Evolutionary conservation across 169 alveolate species (phyloP).

Genomic region (Plasmodium reichenowi): DNA sequence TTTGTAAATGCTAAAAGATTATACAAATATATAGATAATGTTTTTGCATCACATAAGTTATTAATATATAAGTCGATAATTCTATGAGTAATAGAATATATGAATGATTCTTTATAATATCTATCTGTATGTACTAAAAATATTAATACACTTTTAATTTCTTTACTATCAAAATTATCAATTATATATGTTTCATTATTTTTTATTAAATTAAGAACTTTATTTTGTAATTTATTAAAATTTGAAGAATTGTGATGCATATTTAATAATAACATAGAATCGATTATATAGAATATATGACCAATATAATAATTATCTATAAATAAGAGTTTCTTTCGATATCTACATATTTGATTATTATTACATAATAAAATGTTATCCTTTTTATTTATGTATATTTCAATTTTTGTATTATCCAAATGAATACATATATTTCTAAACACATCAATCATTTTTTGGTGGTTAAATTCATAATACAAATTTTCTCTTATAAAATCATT

Average conservation of each 20-base stretch:
- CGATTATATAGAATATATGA: slow-evolving; percentile 46
- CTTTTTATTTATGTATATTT: not conserved
- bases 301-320: slow-evolving; percentile 66
- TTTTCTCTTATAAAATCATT: slow-evolving; percentile 44
- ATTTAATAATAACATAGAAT: slow-evolving; percentile 42
- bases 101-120: slow-evolving; percentile 55
- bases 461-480: slow-evolving; percentile 26
- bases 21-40: slow-evolving; percentile 23
- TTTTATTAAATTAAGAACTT: slow-evolving; percentile 50
- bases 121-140: slow-evolving; percentile 47
- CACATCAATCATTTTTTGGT: slow-evolving; percentile 10
- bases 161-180: slow-evolving; percentile 63
- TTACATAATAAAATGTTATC: not conserved
- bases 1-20: slow-evolving; percentile 57
- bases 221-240: slow-evolving; percentile 34
- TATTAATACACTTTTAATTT: slow-evolving; percentile 71
- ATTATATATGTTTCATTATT: slow-evolving; percentile 68
- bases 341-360: not conserved
- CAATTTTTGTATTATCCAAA: slow-evolving; percentile 38
- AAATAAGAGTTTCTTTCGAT: slow-evolving; percentile 45
- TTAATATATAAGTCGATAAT: slow-evolving; percentile 56
- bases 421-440: slow-evolving; percentile 6
- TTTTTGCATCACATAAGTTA: slow-evolving; percentile 25
- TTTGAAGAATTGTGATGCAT: slow-evolving; percentile 41
- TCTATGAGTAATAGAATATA: slow-evolving; percentile 59